Conservation (phyloP, 352 stramenopile genomes). For the Globisporangium viniferum region DNA sequence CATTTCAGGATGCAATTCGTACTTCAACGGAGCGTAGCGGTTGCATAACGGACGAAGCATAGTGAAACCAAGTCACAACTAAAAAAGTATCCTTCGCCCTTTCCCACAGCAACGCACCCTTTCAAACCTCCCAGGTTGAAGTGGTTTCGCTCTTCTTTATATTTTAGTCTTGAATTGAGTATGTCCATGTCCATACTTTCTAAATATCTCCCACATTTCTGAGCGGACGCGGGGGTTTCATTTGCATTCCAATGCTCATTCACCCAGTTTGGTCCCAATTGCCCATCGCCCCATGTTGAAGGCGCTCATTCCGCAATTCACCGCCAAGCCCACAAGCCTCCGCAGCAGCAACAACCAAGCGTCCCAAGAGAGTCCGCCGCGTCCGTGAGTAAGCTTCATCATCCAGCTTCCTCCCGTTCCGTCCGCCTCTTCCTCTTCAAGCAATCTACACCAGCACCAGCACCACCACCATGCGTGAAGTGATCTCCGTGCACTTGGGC, state of each 20-base stretch:
- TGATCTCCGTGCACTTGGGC: conserved; percentile 84
- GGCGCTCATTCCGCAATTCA: conserved; percentile 7
- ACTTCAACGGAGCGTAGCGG: background rate
- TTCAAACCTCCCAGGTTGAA: background rate
- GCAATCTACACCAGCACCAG: background rate
- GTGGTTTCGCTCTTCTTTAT: background rate
- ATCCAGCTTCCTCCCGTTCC: conserved; percentile 55
- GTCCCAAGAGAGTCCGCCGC: background rate
- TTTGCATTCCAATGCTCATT: background rate
- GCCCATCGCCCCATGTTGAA: background rate
- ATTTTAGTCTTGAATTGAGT: background rate
- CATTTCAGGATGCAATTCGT: background rate
- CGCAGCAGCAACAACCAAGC: background rate
- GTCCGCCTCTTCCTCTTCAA: background rate
- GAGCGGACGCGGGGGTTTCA: conserved; percentile 2
- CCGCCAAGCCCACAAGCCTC: conserved; percentile 5
- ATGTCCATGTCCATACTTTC: background rate
- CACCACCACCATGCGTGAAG: conserved; percentile 51
- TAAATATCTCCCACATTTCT: background rate
- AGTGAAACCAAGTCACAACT: background rate
- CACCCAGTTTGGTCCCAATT: background rate
- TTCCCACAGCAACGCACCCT: background rate
- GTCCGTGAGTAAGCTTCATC: conserved; percentile 63
- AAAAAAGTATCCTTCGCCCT: conserved; percentile 1
- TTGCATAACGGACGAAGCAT: background rate